phyloP scores from a whole-genome alignment of 495 filamentous ascomycete genomes.

The Mytilinidion resinicola region DNA sequence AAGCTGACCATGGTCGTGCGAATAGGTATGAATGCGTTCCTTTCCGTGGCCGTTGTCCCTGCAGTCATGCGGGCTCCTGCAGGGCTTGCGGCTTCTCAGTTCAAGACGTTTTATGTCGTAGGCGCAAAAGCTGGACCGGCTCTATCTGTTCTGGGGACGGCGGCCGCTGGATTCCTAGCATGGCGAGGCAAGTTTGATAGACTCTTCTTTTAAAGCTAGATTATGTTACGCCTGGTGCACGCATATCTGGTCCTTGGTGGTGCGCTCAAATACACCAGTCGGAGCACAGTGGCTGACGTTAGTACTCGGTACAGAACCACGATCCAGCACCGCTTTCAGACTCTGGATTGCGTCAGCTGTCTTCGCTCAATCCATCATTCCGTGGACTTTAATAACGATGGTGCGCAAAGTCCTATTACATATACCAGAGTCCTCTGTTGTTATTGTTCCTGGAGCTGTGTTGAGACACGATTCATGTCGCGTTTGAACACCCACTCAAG shows the following conservation, averaged over 20 bases:
- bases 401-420: too few species aligned
- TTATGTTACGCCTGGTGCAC: neutral
- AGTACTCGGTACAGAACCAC: constrained; percentile 7
- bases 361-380: constrained; percentile 41
- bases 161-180: constrained; percentile 44
- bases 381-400: constrained; percentile 47
- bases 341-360: constrained; percentile 42
- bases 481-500: too few species aligned
- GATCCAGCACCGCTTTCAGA: constrained; percentile 20
- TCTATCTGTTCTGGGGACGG: constrained; percentile 30
- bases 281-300: too few species aligned
- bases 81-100: constrained; percentile 48
- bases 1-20: too few species aligned
- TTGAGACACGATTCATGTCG: too few species aligned
- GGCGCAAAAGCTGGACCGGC: constrained; percentile 36
- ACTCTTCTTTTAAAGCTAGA: neutral
- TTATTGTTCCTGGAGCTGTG: too few species aligned
- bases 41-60: constrained; percentile 44
- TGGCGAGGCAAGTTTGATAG: constrained; percentile 30
- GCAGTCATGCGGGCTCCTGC: constrained; percentile 48
- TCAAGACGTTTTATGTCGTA: constrained; percentile 34
- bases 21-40: constrained; percentile 26
- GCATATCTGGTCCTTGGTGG: too few species aligned
- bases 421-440: too few species aligned
- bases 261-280: too few species aligned